Base-by-base conservation (phyloP, 2,329 filamentous ascomycete species). In the Colletotrichum sp. region DNA sequence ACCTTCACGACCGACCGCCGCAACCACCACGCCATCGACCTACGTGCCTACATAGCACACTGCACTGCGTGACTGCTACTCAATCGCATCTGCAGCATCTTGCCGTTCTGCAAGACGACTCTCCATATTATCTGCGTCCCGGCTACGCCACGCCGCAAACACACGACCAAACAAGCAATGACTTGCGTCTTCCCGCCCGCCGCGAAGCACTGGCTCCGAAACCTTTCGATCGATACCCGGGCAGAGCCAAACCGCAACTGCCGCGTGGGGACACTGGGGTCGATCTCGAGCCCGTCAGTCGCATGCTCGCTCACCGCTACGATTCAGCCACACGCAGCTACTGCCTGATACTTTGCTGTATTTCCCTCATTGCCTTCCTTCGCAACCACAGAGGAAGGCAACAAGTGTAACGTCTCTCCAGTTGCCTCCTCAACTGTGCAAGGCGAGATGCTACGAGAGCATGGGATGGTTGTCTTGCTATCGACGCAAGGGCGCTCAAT, bases 391-490 rank as follows among this genome's bases (percentile, higher is more conserved):
- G 22, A 36, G 57, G 22, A 64, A 55, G 68, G 55, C 64, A 68
- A 65, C 57, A 30, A 65, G 73, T 68, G 69, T 63, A 72, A 75
- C 69, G 64, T 75, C 57, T 63, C 52, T 48, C 39, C 44, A 24
- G 32, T 18, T 26, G 63, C 57, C 69, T 48, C 44, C 44, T 60
- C 36, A 59, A 18, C 26, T 73, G 64, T 75, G 73, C 32, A n/a
- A 72, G 44, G 63, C 44, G 63, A 75, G 59, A 34, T 24, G 32
- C n/a, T 16, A 15, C 34, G n/a, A 26, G 57, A n/a, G 48, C 69
- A 65, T 72, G 73, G 57, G 36, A 73, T 64, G 73, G 57, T 8
- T 73, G 57, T 63, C 69, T 68, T 57, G 44, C 22, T 18, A 62
- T 9, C n/a, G 13, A 39, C 32, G 44, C 39, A 48, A 64, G 39